phyloP scores from a whole-genome alignment of 495 filamentous ascomycete genomes.

The Articulospora tetracladia region DNA sequence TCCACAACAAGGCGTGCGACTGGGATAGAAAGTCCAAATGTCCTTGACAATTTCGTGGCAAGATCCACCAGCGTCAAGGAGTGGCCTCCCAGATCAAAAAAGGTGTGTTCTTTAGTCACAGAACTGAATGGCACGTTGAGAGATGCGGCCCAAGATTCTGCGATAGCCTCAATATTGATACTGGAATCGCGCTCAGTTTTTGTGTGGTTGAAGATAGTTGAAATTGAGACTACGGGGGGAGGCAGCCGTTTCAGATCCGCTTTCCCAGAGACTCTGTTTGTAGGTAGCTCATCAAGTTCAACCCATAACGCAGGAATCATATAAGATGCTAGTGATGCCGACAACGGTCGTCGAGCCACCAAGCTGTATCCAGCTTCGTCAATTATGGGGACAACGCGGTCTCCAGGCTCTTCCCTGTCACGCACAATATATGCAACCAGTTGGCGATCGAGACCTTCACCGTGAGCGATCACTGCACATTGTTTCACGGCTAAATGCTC shows the following conservation, averaged over 20 bases:
- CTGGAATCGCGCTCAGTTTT: slow-evolving; percentile 21
- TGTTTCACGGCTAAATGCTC: slow-evolving; percentile 54
- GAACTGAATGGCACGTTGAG: slow-evolving; percentile 48
- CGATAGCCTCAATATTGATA: slow-evolving; percentile 51
- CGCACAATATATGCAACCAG: slow-evolving; percentile 64
- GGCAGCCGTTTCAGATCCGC: slow-evolving; percentile 60
- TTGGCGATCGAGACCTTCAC: slow-evolving; percentile 62
- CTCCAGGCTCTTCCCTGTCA: slow-evolving; percentile 46
- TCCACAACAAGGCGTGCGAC: slow-evolving; percentile 59
- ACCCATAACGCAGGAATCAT: slow-evolving; percentile 71
- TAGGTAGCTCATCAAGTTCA: slow-evolving; percentile 54
- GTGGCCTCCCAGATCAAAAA: slow-evolving; percentile 70
- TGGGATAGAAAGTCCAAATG: slow-evolving; percentile 59
- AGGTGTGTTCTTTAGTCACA: slow-evolving; percentile 59
- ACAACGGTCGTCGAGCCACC: slow-evolving; percentile 48
- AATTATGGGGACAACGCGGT: slow-evolving; percentile 50
- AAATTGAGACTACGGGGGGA: slow-evolving; percentile 39
- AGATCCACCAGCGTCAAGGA: slow-evolving; percentile 64
- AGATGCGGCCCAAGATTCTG: slow-evolving; percentile 55
- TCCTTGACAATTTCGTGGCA: slow-evolving; percentile 50
- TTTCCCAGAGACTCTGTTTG: slow-evolving; percentile 65
- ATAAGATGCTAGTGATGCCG: slow-evolving; percentile 59
- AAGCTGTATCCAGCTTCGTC: slow-evolving; percentile 58
- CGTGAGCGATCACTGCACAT: slow-evolving; percentile 56
- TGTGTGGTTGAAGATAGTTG: slow-evolving; percentile 24